Conservation (phyloP, 2,329 filamentous ascomycete genomes). For the Botryotinia calthae region DNA sequence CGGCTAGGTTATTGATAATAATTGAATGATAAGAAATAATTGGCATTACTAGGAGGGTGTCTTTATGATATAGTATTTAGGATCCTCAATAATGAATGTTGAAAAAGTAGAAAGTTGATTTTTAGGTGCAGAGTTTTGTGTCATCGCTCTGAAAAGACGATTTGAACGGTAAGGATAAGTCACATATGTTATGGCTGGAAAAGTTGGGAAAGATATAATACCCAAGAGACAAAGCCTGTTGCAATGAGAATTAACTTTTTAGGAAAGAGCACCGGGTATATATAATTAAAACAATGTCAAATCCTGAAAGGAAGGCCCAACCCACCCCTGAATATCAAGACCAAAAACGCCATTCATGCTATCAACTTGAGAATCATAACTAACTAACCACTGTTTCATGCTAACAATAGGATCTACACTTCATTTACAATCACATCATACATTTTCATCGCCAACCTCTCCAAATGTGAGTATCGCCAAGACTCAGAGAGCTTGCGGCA, state of each 20-base stretch:
- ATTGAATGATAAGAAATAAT: constrained; percentile 32
- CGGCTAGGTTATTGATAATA: constrained; percentile 26
- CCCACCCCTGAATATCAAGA: not conserved
- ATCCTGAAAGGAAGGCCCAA: constrained; percentile 24
- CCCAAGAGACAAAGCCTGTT: not conserved
- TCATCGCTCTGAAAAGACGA: constrained; percentile 10
- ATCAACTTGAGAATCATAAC: not conserved
- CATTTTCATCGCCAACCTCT: constrained; percentile 40
- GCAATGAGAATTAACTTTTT: not conserved
- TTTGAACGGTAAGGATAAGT: constrained; percentile 7
- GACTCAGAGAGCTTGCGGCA: constrained; percentile 46
- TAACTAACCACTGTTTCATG: not conserved
- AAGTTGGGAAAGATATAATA: not conserved
- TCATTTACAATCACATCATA: constrained; percentile 27
- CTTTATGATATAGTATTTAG: not conserved
- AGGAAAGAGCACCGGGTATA: constrained; percentile 20
- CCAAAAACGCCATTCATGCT: constrained; percentile 20
- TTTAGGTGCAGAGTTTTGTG: constrained; percentile 11
- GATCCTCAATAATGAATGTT: not conserved
- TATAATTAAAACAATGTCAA: constrained; percentile 9
- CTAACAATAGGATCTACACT: not conserved
- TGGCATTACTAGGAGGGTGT: constrained; percentile 23
- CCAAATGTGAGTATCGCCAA: constrained; percentile 53
- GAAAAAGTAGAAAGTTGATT: not conserved
- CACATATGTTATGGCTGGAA: not conserved